phyloP scores from a whole-genome alignment of 2,329 filamentous ascomycete species.

The Cercospora citrullina region DNA sequence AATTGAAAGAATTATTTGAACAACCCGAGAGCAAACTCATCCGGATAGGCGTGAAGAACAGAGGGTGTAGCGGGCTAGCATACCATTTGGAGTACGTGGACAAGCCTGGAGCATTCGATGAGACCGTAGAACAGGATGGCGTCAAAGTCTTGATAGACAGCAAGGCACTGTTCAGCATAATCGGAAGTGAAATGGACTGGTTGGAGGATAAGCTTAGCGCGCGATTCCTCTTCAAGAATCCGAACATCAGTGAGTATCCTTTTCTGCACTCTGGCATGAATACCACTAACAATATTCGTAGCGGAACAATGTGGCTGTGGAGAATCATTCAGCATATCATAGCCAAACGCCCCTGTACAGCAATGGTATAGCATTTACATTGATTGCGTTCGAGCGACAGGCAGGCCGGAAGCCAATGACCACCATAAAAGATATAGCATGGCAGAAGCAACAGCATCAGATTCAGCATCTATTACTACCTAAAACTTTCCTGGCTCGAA shows the following conservation, averaged over 20 bases:
- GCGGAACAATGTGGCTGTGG: constrained; percentile 96
- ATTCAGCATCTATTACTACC: background rate
- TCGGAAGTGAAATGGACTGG: constrained; percentile 99
- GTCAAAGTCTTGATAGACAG: constrained; percentile 95
- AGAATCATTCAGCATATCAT: constrained; percentile 76
- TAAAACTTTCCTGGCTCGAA: constrained; percentile 50
- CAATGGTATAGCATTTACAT: constrained; percentile 30
- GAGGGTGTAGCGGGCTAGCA: constrained; percentile 88
- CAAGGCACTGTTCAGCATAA: constrained; percentile 96
- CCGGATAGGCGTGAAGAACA: constrained; percentile 88
- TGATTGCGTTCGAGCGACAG: constrained; percentile 22
- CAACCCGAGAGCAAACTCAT: constrained; percentile 91
- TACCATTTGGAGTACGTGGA: constrained; percentile 97
- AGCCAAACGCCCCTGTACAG: constrained; percentile 5
- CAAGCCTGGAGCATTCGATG: constrained; percentile 82
- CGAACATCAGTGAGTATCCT: constrained; percentile 87
- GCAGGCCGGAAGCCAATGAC: background rate
- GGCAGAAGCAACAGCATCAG: background rate
- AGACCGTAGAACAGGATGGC: constrained; percentile 91
- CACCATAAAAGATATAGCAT: constrained; percentile 7
- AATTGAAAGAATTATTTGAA: constrained; percentile 73
- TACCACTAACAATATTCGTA: constrained; percentile 44
- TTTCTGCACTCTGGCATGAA: background rate
- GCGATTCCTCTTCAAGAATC: constrained; percentile 92
- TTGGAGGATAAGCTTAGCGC: constrained; percentile 91